Evolutionary conservation across 148 eudicot species (phyloP), one percentile per base, ranked within the genome.

Genomic region (Chenopodium berlandieri): DNA sequence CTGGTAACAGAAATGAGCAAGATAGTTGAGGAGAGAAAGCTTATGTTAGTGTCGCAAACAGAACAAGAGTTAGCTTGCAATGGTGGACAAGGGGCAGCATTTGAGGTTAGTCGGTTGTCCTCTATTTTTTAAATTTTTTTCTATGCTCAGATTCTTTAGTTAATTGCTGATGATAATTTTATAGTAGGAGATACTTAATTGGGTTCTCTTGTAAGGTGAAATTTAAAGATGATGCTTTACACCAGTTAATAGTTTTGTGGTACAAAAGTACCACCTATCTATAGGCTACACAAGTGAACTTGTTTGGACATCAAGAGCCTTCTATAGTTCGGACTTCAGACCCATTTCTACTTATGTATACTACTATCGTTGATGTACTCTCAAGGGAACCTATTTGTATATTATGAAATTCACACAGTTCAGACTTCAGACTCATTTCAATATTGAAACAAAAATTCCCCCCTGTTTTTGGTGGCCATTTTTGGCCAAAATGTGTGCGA

Each of bases 61-160:
- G 99, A 95, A 88, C 99, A 95, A 87, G 99, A 95, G 80, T 88
- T 95, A 88, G 99, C 99, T 87, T 95, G 99, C 90, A 95, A 89
- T 81, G 97, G 99, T 79, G 99, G 99, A 40, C 99, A 93, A 85
- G 99, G 94, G 37, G 99, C 97, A 79, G 97, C 99, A 48, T 90
- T 93, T 91, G 99, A 95, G 99, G 99, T 95, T 85, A 74, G 63
- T 67, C 32, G 32, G 9, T 60, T 84, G 64, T 67, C 60, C 66
- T 31, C 67, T 69, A 19, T 54, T 30, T 31, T 22, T 82, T 46
- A 17, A 32, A n/a, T 40, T 46, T 65, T 1, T 12, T 82, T 62
- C 52, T 50, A 7, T 19, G 30, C 7, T 73, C 47, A 1, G 13
- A 34, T 65, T 46, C 44, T 56, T 69, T 9, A 23, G 23, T 67